Percentiles rank a stretch among this genome's conserved stretches.
These are phyloP conservation scores for Amaranthus cruentus DNA, from an alignment of 148 eudicot genomes.

Conservation along the genomic window DNA sequence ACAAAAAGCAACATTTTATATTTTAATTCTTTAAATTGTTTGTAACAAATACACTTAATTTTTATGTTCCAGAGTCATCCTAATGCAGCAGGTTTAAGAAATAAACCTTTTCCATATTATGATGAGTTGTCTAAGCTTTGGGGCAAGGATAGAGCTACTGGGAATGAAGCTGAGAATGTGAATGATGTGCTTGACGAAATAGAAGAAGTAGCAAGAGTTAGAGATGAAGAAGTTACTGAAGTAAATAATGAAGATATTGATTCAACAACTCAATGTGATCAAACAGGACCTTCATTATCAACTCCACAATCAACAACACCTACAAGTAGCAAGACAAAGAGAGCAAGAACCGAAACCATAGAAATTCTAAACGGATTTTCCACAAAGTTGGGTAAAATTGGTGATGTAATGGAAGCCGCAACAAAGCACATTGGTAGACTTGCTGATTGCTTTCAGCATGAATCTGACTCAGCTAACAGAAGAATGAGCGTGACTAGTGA, in stretches of 20 bases:
- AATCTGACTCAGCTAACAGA: not conserved
- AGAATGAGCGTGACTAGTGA: constrained; percentile 4
- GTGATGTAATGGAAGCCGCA: constrained; percentile 1
- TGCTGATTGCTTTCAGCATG: constrained; percentile 15
- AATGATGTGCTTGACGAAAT: constrained; percentile 2
- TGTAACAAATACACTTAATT: not conserved
- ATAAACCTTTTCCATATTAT: not conserved
- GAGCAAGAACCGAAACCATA: constrained; percentile 8
- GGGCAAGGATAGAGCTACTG: constrained; percentile 10
- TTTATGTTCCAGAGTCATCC: not conserved
- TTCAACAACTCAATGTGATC: no score
- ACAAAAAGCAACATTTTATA: not conserved
- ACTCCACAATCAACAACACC: not conserved
- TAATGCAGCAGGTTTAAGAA: not conserved
- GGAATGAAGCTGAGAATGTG: not conserved
- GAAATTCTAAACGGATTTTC: constrained; percentile 4
- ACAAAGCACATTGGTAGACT: constrained; percentile 9
- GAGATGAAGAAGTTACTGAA: not conserved
- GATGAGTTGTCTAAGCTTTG: not conserved
- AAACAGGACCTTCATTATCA: not conserved
- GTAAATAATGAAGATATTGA: no score
- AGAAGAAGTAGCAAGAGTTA: constrained; percentile 2
- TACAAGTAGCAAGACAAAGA: not conserved
- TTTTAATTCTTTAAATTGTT: not conserved
- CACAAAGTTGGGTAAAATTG: constrained; percentile 3